A percentile compares a stretch with the other conserved stretches of the same genome.
phyloP scores from a whole-genome alignment of 176 grass and related monocot species.

The Aegilops sharonensis region DNA sequence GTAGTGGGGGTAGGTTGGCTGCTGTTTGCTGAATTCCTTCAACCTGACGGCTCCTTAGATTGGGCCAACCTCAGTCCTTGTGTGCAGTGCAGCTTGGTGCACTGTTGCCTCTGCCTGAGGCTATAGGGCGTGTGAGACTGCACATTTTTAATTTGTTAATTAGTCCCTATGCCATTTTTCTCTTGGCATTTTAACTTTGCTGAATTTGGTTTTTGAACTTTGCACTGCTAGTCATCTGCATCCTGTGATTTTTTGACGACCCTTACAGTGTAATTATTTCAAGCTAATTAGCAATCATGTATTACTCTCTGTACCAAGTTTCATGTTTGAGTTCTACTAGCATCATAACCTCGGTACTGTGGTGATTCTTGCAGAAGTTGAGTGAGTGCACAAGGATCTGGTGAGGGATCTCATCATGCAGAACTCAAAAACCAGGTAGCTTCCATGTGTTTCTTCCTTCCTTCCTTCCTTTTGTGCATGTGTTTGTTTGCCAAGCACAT shows the following conservation, averaged over 20 bases:
- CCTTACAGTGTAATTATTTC: not conserved
- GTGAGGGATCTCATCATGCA: conserved; percentile 62
- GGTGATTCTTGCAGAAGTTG: conserved; percentile 36
- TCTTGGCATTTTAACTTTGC: not conserved
- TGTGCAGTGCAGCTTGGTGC: not conserved
- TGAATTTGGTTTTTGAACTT: not conserved
- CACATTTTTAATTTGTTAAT: not conserved
- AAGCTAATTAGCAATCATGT: not conserved
- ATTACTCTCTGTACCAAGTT: not conserved
- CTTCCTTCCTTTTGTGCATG: not conserved
- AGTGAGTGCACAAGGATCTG: conserved; percentile 34
- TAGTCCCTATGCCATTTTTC: not conserved
- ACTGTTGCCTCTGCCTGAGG: conserved; percentile 35
- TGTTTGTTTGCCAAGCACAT: conserved; percentile 31
- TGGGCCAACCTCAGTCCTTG: conserved; percentile 21
- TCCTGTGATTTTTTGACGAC: not conserved
- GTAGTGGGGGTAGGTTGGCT: conserved; percentile 16
- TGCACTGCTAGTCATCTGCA: not conserved
- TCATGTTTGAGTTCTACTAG: not conserved
- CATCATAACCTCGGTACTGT: not conserved
- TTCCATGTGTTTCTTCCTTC: not conserved
- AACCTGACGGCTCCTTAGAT: conserved; percentile 11
- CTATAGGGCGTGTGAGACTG: conserved; percentile 2
- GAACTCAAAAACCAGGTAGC: conserved; percentile 73
- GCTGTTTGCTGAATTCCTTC: conserved; percentile 41